phyloP scores from a whole-genome alignment of 306 rosid genomes.

The barrel medic (Medicago truncatula) region DNA sequence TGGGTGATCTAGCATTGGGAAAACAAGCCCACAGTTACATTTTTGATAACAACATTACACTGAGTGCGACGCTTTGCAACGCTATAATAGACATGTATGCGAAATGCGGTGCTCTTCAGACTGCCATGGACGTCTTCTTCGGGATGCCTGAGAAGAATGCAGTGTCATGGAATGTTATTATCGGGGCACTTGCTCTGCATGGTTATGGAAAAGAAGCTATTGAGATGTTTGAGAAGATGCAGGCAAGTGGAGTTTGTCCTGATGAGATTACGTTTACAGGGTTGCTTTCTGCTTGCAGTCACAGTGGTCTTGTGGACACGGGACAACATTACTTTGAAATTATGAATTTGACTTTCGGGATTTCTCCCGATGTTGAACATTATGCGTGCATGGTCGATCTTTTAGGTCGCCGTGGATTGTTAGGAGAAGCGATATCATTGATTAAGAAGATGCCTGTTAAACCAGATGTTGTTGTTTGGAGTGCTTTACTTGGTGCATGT shows the following conservation, averaged over 20 bases:
- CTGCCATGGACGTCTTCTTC: conserved; percentile 55
- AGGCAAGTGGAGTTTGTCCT: conserved; percentile 51
- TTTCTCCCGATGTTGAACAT: conserved; percentile 66
- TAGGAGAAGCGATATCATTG: conserved; percentile 65
- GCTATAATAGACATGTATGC: conserved; percentile 76
- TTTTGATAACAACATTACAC: conserved; percentile 38
- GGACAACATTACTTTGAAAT: conserved; percentile 62
- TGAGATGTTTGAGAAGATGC: conserved; percentile 65
- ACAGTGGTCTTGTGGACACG: conserved; percentile 62
- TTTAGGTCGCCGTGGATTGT: conserved; percentile 67
- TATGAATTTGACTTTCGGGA: conserved; percentile 54
- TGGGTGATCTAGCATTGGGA: conserved; percentile 71
- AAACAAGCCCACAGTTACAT: conserved; percentile 55
- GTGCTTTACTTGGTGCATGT: conserved; percentile 86
- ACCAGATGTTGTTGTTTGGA: conserved; percentile 75
- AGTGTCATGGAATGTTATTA: conserved; percentile 73
- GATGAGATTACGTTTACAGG: conserved; percentile 78
- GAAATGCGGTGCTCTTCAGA: conserved; percentile 68
- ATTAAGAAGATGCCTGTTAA: conserved; percentile 67
- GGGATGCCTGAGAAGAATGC: conserved; percentile 57
- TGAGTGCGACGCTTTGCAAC: conserved; percentile 54
- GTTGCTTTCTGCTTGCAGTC: conserved; percentile 80
- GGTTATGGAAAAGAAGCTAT: conserved; percentile 68
- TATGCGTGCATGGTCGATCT: conserved; percentile 83
- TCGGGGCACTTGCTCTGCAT: conserved; percentile 72